Base-by-base conservation (phyloP, 768 basidiomycete species). In the Boletus vermiculosoides region DNA sequence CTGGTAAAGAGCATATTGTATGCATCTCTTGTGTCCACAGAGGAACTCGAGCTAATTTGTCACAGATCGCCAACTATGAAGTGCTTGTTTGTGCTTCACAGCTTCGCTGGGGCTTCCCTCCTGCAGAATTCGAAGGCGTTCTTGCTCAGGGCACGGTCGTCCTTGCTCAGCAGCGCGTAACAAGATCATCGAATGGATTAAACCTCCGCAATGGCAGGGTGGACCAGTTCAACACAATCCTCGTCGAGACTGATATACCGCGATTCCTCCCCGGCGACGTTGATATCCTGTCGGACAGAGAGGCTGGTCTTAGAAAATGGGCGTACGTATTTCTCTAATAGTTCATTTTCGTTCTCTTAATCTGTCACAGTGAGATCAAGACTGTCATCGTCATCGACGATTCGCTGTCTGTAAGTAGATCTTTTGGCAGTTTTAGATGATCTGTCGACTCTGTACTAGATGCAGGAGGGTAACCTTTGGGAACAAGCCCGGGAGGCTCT, bases 371-470 rank as follows among this genome's bases (percentile, higher is more conserved):
- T 54, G 73, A 74, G 45, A 70, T 75, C 63, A 78, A 78, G 58
- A 74, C 77, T 15, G 74, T 78, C 45, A 69, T 78, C 45, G 55
- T 78, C 39, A 63, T 78, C 22, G 73, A 76, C 51, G 78, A 78
- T 50, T 78, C 76, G 2, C 62, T 73, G 49, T 77, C 78, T 1
- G 74, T 74, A 28, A 46, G 66, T 57, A 13, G 13, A 25, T 31
- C 1, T 22, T 15, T 20, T 4, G 20, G 15, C 7, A 3, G 12
- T 33, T 49, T 15, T n/a, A 25, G 13, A 7, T 28, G 25, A 8
- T 23, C 15, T 33, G 22, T 39, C 55, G 56, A 62, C 25, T 15
- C 12, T 39, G 33, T 16, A 16, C 36, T 52, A 75, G 75, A 78
- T 79, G 77, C 52, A 63, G 16, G 77, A 74, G 47, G 76, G 73